These are phyloP conservation scores for Fusarium camptoceras DNA, from an alignment of 2,329 filamentous ascomycete genomes.

Conservation along the genomic window DNA sequence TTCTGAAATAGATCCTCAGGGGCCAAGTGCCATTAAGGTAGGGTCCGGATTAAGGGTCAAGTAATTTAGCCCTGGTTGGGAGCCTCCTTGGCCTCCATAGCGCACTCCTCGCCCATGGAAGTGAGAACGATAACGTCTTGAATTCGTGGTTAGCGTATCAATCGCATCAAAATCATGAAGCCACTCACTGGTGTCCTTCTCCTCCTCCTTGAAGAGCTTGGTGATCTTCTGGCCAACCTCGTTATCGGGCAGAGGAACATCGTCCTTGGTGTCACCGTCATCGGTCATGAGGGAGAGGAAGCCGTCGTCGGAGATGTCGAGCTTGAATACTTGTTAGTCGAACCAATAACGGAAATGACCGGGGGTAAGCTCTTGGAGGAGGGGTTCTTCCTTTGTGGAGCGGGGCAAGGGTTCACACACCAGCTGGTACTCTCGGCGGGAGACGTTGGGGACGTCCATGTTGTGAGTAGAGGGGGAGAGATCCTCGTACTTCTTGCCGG, in stretches of 20 bases:
- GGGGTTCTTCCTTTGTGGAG: conserved; percentile 38
- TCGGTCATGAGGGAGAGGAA: conserved; percentile 95
- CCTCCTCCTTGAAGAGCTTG: conserved; percentile 82
- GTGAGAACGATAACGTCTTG: conserved; percentile 91
- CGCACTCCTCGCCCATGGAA: conserved; percentile 94
- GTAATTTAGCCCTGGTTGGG: conserved; percentile 58
- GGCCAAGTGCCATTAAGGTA: conserved; percentile 44
- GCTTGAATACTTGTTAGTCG: conserved; percentile 61
- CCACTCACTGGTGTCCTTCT: conserved; percentile 91
- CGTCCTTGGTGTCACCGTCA: conserved; percentile 88
- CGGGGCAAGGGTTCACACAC: conserved; percentile 68
- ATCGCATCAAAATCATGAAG: background rate
- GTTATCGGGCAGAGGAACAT: conserved; percentile 91
- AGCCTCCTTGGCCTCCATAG: conserved; percentile 95
- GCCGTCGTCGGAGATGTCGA: conserved; percentile 92
- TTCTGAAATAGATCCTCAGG: conserved; percentile 41
- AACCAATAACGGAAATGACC: conserved; percentile 11
- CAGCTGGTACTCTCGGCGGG: conserved; percentile 90
- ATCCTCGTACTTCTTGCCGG: conserved; percentile 99
- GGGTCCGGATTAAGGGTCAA: conserved; percentile 39
- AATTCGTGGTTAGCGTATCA: conserved; percentile 24
- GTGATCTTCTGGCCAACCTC: conserved; percentile 89
- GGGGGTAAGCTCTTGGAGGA: conserved; percentile 26
- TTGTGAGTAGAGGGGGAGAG: conserved; percentile 97
- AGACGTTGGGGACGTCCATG: conserved; percentile 97